A percentile compares a stretch with the other conserved stretches of the same genome.
Evolutionary conservation across 306 rosid genomes (phyloP).

Genomic region (Fagus sylvatica): DNA sequence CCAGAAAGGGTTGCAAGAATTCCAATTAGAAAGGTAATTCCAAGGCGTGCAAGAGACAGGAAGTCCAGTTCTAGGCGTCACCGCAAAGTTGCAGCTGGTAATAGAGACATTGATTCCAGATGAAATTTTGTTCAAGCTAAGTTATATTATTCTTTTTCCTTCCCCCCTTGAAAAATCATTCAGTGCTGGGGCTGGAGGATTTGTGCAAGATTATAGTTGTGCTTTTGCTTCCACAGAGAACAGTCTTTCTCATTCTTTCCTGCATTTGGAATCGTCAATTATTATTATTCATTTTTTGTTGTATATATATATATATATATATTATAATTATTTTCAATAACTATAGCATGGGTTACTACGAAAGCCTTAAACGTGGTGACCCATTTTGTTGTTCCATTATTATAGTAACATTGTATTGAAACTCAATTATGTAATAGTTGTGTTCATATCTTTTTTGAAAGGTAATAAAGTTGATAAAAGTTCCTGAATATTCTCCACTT

Average conservation of each 20-base stretch:
- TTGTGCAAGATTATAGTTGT: constrained; percentile 38
- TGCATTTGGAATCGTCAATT: constrained; percentile 29
- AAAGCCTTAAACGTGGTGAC: constrained; percentile 30
- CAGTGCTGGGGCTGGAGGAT: constrained; percentile 43
- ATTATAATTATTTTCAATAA: constrained; percentile 32
- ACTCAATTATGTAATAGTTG: constrained; percentile 15
- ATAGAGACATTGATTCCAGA: constrained; percentile 38
- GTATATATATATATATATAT: constrained; percentile 43
- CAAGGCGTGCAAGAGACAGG: constrained; percentile 64
- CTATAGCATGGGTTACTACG: constrained; percentile 42
- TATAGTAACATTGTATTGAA: constrained; percentile 28
- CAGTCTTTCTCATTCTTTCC: constrained; percentile 34
- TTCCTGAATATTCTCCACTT: neutral
- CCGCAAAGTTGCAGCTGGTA: constrained; percentile 64
- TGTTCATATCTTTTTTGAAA: constrained; percentile 11
- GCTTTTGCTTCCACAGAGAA: constrained; percentile 39
- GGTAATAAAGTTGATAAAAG: constrained; percentile 23
- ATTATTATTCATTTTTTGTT: constrained; percentile 49
- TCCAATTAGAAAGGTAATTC: constrained; percentile 44
- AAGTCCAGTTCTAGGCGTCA: constrained; percentile 62
- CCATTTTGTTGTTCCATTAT: constrained; percentile 33
- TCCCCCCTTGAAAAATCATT: constrained; percentile 37
- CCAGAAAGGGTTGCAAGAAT: constrained; percentile 29
- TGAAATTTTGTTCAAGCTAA: constrained; percentile 47
- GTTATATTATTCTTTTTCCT: constrained; percentile 33